phyloP scores from a whole-genome alignment of 768 basidiomycete genomes.

The Rossbeevera mucosa region DNA sequence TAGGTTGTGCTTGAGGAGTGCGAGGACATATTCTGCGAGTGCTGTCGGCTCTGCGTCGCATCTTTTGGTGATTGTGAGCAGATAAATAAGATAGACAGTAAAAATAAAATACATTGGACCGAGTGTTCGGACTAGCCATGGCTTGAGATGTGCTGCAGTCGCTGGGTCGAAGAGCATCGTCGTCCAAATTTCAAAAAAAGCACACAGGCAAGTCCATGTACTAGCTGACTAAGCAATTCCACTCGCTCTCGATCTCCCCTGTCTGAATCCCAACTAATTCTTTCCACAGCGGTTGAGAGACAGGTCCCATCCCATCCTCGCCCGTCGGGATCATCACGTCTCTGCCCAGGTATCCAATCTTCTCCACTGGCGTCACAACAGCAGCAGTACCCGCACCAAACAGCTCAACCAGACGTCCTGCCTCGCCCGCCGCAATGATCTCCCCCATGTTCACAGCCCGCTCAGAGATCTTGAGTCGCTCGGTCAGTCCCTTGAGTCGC shows the following conservation, averaged over 20 bases:
- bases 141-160: constrained; percentile 64
- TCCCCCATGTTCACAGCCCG: constrained; percentile 74
- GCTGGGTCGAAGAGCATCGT: constrained; percentile 66
- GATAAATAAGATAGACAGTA: background rate
- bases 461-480: constrained; percentile 57
- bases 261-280: constrained; percentile 63
- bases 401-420: constrained; percentile 45
- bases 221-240: constrained; percentile 54
- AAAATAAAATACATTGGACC: constrained; percentile 66
- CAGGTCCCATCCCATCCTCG: constrained; percentile 71
- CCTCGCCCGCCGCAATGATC: constrained; percentile 46
- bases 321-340: constrained; percentile 56
- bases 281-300: constrained; percentile 45
- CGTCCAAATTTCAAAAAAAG: background rate
- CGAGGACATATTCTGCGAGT: constrained; percentile 91
- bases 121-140: constrained; percentile 84
- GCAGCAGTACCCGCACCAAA: constrained; percentile 56
- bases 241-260: constrained; percentile 70
- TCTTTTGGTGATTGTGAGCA: constrained; percentile 39
- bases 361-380: constrained; percentile 44
- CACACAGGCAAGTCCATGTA: background rate
- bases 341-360: constrained; percentile 54
- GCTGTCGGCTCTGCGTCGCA: constrained; percentile 95
- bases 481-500: constrained; percentile 48
- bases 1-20: constrained; percentile 86